Percentiles rank a stretch among this genome's conserved stretches.
Conservation (phyloP, 2,329 filamentous ascomycete genomes). For the Tolypocladium ovalisporum region DNA sequence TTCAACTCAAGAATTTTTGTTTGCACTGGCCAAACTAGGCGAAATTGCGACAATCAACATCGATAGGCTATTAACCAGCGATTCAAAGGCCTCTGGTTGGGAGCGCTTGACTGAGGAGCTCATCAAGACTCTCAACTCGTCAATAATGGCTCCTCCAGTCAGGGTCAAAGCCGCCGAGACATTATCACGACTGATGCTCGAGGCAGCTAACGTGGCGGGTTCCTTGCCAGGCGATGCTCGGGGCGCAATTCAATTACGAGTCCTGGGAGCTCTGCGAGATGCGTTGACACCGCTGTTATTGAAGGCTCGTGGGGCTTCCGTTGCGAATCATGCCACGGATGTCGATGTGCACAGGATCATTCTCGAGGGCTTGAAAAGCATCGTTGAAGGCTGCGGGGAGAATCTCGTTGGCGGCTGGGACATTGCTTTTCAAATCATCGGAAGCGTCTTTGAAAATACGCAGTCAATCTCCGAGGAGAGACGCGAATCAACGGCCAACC, state of each 20-base stretch:
- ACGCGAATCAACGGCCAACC: conserved; percentile 16
- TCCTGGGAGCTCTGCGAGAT: conserved; percentile 55
- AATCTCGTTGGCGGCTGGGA: conserved; percentile 75
- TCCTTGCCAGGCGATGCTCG: conserved; percentile 37
- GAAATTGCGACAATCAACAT: conserved; percentile 67
- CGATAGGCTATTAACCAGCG: conserved; percentile 57
- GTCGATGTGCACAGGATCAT: conserved; percentile 71
- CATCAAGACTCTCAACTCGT: conserved; percentile 36
- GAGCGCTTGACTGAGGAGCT: conserved; percentile 48
- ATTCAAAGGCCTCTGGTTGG: conserved; percentile 67
- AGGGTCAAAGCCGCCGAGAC: conserved; percentile 53
- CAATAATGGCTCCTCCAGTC: conserved; percentile 37
- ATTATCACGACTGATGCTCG: conserved; percentile 45
- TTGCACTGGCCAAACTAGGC: conserved; percentile 63
- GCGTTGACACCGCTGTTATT: conserved; percentile 46
- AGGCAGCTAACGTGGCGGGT: conserved; percentile 46
- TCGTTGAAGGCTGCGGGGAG: conserved; percentile 84
- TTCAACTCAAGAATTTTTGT: conserved; percentile 51
- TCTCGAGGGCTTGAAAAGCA: conserved; percentile 67
- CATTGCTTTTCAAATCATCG: conserved; percentile 73
- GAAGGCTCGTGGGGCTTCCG: conserved; percentile 38
- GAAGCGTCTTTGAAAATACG: conserved; percentile 59
- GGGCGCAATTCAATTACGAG: conserved; percentile 57
- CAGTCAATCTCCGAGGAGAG: conserved; percentile 20
- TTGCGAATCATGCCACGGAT: conserved; percentile 52